Evolutionary conservation across 768 basidiomycete species (phyloP), one percentile per base, ranked within the genome.

Genomic region (Chalciporus pseudorubinellus): DNA sequence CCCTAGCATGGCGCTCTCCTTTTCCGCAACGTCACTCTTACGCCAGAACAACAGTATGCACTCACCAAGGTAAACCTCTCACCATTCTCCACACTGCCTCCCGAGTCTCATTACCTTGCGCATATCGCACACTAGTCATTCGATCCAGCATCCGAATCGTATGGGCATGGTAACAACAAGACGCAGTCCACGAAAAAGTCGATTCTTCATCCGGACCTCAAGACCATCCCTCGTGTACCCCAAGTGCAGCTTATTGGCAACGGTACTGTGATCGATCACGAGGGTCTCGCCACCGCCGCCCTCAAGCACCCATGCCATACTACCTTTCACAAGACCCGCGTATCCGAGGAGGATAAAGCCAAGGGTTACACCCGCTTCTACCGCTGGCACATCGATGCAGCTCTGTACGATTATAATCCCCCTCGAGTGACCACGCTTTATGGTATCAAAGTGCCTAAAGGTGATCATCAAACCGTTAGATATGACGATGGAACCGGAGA

Each of bases 171-270:
- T 2, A 92, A 92, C 69, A 90, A 91, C 75, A 90, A 91, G 76
- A 91, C 87, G 0, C 80, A 84, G 48, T 71, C 73, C 39, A 83
- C 84, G 19, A 79, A 77, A 60, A 86, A 86, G 62, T 92, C 91
- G 4, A 87, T 94, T 60, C 81, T 93, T 13, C 90, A 92, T 63
- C 89, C 91, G 0, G 89, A 93, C 65, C 80, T 94, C 60, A 95
- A 92, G 76, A 93, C 89, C 34, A 91, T 95, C 54, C 91, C 93
- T 1, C 79, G 85, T 20, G 84, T 88, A 1, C 89, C 90, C 1
- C 89, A 94, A 63, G 93, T 95, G 1, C 93, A 95, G 66, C 83
- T 95, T 48, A 94, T 95, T 63, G 92, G 92, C 8, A 93, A 94
- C 61, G 92, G 93, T 7, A 80, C 72, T 0, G 85, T 92, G 11